A percentile compares a stretch with the other conserved stretches of the same genome.
These are phyloP conservation scores for Phytophthora crassamura DNA, from an alignment of 352 stramenopile species.

Conservation along the genomic window DNA sequence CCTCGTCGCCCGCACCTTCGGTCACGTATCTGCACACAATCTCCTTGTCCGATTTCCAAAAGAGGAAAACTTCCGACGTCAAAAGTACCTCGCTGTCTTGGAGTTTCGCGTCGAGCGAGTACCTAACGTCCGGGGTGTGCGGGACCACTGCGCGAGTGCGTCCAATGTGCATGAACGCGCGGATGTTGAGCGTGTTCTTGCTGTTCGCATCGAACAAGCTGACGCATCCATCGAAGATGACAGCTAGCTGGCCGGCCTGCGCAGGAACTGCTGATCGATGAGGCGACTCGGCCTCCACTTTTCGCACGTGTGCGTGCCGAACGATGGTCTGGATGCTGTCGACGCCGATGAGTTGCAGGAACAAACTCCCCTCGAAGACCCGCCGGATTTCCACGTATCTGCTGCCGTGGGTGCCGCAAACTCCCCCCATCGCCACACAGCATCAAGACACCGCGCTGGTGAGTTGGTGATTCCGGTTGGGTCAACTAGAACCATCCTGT, in stretches of 20 bases:
- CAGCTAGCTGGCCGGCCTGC: conserved; percentile 43
- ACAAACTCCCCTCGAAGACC: conserved; percentile 65
- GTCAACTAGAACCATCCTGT: conserved; percentile 1
- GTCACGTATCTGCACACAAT: conserved; percentile 72
- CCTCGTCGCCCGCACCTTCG: conserved; percentile 61
- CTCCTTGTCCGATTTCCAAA: conserved; percentile 66
- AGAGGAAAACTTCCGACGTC: conserved; percentile 64
- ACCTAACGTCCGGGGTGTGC: conserved; percentile 10
- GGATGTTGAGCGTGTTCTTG: conserved; percentile 49
- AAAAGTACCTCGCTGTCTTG: conserved; percentile 38
- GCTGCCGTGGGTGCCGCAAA: conserved; percentile 52
- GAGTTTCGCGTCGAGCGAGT: conserved; percentile 32
- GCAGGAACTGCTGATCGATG: conserved; percentile 34
- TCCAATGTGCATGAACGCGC: conserved; percentile 33
- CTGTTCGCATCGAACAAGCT: conserved; percentile 57
- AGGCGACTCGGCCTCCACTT: conserved; percentile 41
- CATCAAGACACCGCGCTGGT: conserved; percentile 10
- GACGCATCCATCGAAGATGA: conserved; percentile 63
- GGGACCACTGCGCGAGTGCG: conserved; percentile 4
- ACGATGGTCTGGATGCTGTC: conserved; percentile 61
- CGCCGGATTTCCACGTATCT: conserved; percentile 44
- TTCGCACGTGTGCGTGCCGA: conserved; percentile 51
- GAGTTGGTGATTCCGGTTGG: conserved; percentile 3
- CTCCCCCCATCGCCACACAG: conserved; percentile 45
- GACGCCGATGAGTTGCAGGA: conserved; percentile 67